Evolutionary conservation across 495 filamentous ascomycete species (phyloP).

Genomic region (Neurospora sp.): DNA sequence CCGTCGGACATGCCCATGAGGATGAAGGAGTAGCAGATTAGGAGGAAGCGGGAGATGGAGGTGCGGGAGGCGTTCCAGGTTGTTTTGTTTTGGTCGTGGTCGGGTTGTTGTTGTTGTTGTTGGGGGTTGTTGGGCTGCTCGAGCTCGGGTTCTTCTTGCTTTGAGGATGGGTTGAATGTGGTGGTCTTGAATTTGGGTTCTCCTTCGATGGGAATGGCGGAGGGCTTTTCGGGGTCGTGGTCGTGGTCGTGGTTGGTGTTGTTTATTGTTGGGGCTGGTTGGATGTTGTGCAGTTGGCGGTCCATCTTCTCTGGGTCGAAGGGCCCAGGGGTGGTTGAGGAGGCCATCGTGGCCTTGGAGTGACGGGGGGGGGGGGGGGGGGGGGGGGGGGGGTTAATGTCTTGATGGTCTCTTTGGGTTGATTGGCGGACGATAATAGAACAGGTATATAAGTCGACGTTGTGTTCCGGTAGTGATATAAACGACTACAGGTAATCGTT

Average conservation of each 20-base stretch:
- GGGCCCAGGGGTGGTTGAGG: neutral
- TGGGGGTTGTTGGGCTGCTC: neutral
- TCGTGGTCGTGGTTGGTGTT: neutral
- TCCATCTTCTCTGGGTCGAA: neutral
- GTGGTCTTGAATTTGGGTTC: neutral
- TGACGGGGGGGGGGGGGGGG: too few species aligned
- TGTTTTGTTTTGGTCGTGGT: neutral
- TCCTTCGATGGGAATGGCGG: neutral
- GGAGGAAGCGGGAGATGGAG: conserved; percentile 54
- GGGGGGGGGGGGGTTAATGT: neutral
- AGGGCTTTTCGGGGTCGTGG: neutral
- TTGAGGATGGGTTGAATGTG: neutral
- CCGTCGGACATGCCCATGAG: conserved; percentile 79
- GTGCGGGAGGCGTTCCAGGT: conserved; percentile 59
- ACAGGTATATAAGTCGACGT: neutral
- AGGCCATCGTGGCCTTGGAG: neutral
- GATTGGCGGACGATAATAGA: neutral
- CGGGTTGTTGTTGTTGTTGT: neutral
- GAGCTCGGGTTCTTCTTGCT: neutral
- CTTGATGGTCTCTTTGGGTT: neutral
- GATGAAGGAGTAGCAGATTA: conserved; percentile 65
- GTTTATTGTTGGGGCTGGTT: neutral
- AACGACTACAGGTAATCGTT: too few species aligned
- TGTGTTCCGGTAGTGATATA: too few species aligned
- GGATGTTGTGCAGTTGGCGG: neutral